Conservation (phyloP, 2,329 filamentous ascomycete species). For the Coniochaeta ligniaria region DNA sequence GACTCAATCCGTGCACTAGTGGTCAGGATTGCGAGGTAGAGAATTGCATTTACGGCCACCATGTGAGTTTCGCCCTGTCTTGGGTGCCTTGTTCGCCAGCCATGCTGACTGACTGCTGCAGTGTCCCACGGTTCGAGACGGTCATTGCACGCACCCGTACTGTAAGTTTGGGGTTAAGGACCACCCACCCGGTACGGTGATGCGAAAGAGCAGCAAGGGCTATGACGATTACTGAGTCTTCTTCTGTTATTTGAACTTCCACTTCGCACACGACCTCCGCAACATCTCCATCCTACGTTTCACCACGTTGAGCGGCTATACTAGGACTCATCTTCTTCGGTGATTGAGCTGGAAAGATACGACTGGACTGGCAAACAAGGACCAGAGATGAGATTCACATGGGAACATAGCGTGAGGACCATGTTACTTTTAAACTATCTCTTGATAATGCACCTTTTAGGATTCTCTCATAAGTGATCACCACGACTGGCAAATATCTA, state of each 20-base stretch:
- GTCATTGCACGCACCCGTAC: slow-evolving; percentile 43
- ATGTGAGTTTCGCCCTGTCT: slow-evolving; percentile 33
- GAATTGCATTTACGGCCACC: slow-evolving; percentile 57
- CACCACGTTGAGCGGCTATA: background rate
- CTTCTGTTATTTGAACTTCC: background rate
- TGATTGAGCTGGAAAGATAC: no score
- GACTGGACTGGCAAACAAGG: background rate
- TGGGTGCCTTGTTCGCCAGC: background rate
- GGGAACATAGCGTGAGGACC: background rate
- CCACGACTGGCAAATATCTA: no score
- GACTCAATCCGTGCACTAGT: slow-evolving; percentile 49
- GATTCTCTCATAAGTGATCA: no score
- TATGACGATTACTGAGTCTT: background rate
- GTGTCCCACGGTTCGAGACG: slow-evolving; percentile 47
- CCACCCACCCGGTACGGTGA: slow-evolving; percentile 52
- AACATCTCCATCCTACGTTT: background rate
- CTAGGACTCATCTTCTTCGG: background rate
- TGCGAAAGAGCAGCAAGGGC: slow-evolving; percentile 11
- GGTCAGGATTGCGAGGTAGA: slow-evolving; percentile 51
- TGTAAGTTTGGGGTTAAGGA: slow-evolving; percentile 47
- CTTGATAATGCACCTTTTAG: background rate
- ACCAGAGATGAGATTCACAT: background rate
- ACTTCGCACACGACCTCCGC: background rate
- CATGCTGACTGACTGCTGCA: slow-evolving; percentile 16
- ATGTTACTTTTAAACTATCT: background rate